Conservation (phyloP, 179 eudicot species). For the Nepenthes alata region DNA sequence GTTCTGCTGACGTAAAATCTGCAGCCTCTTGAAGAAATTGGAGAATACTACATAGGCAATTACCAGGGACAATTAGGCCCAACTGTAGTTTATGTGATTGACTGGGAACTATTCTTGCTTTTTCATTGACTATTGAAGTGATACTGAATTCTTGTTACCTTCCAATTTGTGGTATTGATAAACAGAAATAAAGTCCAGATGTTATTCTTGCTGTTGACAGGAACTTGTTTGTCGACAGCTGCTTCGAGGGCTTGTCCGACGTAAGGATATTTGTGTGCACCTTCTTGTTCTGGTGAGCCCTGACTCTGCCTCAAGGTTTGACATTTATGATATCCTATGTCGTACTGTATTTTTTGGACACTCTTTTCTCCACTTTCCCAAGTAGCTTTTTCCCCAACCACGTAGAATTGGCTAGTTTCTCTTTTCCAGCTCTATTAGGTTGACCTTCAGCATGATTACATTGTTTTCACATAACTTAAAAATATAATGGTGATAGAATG, state of each 20-base stretch:
- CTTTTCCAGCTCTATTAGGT: background rate
- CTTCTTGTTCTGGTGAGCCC: conserved; percentile 66
- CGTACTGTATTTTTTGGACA: background rate
- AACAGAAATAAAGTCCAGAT: background rate
- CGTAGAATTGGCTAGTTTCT: background rate
- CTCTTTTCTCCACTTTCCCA: background rate
- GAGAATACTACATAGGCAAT: no score
- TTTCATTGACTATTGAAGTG: background rate
- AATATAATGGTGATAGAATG: no score
- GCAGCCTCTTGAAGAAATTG: no score
- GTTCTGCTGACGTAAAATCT: no score
- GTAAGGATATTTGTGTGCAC: conserved; percentile 49
- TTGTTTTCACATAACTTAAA: no score
- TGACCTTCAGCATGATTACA: no score
- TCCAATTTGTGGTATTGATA: background rate
- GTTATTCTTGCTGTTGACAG: conserved; percentile 22
- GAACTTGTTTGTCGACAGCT: conserved; percentile 79
- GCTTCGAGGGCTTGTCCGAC: conserved; percentile 68
- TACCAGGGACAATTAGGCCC: background rate
- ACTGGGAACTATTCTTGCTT: background rate
- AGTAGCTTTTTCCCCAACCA: no score
- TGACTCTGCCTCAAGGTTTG: background rate
- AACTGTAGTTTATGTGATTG: background rate
- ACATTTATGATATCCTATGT: background rate
- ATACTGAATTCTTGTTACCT: background rate